Evolutionary conservation across 805 yeast species (phyloP).

Genomic region (Maudiozyma bulderi): DNA sequence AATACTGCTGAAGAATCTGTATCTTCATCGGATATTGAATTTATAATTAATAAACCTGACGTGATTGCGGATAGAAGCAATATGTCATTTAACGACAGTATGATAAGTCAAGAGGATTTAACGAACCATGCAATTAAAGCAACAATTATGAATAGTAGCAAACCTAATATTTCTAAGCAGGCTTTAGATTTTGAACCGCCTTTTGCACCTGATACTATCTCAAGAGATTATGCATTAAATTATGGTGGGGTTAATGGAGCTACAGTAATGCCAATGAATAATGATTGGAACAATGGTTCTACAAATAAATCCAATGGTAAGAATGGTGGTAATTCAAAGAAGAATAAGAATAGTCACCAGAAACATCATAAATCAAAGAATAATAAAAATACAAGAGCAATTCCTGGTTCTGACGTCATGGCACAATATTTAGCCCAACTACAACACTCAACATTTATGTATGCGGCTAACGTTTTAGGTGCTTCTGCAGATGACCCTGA

Average conservation of each 20-base stretch:
- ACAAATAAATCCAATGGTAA: not conserved
- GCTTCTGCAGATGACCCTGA: constrained; percentile 33
- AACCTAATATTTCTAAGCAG: constrained; percentile 11
- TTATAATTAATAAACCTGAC: constrained; percentile 12
- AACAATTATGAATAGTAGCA: not conserved
- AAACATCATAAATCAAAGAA: not conserved
- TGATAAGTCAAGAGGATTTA: not conserved
- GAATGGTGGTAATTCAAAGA: not conserved
- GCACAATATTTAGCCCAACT: constrained; percentile 69
- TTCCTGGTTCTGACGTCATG: constrained; percentile 65
- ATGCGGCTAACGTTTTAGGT: constrained; percentile 45
- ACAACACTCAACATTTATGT: constrained; percentile 50
- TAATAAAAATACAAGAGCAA: constrained; percentile 12
- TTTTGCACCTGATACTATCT: constrained; percentile 18
- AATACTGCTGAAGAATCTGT: not conserved
- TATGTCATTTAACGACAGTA: not conserved
- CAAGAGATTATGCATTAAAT: constrained; percentile 10
- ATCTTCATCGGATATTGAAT: constrained; percentile 10
- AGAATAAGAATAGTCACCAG: constrained; percentile 4
- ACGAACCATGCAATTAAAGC: not conserved
- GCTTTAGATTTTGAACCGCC: constrained; percentile 18
- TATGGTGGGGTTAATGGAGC: not conserved
- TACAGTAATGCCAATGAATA: too few relatives aligned
- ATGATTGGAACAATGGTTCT: not conserved
- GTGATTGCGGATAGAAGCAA: not conserved